These are phyloP conservation scores for Ophiorrhiza pumila DNA, from an alignment of 257 asterid genomes.

Conservation along the genomic window DNA sequence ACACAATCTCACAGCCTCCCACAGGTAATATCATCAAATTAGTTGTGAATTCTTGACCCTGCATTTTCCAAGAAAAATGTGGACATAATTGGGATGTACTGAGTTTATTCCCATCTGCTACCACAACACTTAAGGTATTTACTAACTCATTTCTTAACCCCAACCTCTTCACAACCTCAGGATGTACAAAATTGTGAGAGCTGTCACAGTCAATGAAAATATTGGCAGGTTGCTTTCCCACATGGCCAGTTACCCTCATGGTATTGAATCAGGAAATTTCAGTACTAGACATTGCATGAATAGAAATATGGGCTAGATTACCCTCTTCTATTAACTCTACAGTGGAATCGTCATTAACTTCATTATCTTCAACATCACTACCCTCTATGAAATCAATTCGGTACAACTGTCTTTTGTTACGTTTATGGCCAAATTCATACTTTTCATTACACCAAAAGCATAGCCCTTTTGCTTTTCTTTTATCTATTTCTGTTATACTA, in stretches of 20 bases:
- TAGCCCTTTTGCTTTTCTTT: background rate
- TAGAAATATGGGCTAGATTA: background rate
- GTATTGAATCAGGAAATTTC: background rate
- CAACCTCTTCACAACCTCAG: fast-evolving
- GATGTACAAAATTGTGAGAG: background rate
- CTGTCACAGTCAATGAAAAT: background rate
- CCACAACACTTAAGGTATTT: fast-evolving
- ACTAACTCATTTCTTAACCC: fast-evolving
- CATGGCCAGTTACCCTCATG: background rate
- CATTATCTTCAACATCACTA: background rate
- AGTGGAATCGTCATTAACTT: background rate
- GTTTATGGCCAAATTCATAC: background rate
- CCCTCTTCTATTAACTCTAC: background rate
- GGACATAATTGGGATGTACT: fast-evolving
- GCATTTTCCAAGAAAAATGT: background rate
- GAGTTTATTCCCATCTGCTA: background rate
- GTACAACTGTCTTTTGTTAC: background rate
- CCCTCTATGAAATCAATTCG: background rate
- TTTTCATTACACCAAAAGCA: background rate
- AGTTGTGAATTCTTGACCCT: background rate
- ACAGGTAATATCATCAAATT: background rate
- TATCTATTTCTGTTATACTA: background rate
- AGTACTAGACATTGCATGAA: background rate
- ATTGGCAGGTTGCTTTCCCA: background rate
- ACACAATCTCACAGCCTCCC: too few species aligned